These are phyloP conservation scores for Euphorbia pulcherrima DNA, from an alignment of 345 rosid genomes.

Conservation along the genomic window DNA sequence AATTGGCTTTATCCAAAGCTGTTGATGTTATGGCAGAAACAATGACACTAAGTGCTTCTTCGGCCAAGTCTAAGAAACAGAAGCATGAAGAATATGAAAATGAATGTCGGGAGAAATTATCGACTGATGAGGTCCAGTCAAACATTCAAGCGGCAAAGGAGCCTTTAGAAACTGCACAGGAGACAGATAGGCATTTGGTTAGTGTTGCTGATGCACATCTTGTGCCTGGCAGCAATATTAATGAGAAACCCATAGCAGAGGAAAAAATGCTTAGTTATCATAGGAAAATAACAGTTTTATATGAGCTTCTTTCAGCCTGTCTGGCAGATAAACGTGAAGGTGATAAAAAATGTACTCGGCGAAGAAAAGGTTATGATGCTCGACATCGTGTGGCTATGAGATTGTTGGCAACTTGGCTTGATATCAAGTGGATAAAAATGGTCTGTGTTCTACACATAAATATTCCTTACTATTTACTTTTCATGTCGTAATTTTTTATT, in stretches of 20 bases:
- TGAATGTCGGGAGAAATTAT: conserved; percentile 67
- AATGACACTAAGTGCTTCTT: conserved; percentile 47
- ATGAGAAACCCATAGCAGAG: conserved; percentile 56
- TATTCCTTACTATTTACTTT: conserved; percentile 8
- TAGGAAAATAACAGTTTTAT: conserved; percentile 74
- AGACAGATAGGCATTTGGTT: conserved; percentile 18
- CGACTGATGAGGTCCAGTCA: conserved; percentile 40
- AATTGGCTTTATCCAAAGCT: conserved; percentile 69
- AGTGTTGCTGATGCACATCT: conserved; percentile 26
- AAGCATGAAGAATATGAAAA: conserved; percentile 67
- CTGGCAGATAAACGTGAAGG: conserved; percentile 61
- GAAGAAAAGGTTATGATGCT: conserved; percentile 89
- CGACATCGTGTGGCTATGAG: conserved; percentile 87
- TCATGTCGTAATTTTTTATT: not conserved
- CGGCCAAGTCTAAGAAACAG: conserved; percentile 58
- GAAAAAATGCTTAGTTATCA: conserved; percentile 54
- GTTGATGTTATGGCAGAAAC: conserved; percentile 53
- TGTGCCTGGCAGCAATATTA: conserved; percentile 29
- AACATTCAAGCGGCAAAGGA: conserved; percentile 26
- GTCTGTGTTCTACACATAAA: conserved; percentile 35
- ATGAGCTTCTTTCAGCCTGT: conserved; percentile 89
- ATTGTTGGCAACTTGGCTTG: conserved; percentile 78
- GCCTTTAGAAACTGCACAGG: conserved; percentile 12
- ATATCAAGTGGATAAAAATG: conserved; percentile 79
- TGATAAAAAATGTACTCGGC: conserved; percentile 42